Evolutionary conservation across 148 eudicot species (phyloP), one percentile per base, ranked within the genome.

Genomic region (Rheum nobile): DNA sequence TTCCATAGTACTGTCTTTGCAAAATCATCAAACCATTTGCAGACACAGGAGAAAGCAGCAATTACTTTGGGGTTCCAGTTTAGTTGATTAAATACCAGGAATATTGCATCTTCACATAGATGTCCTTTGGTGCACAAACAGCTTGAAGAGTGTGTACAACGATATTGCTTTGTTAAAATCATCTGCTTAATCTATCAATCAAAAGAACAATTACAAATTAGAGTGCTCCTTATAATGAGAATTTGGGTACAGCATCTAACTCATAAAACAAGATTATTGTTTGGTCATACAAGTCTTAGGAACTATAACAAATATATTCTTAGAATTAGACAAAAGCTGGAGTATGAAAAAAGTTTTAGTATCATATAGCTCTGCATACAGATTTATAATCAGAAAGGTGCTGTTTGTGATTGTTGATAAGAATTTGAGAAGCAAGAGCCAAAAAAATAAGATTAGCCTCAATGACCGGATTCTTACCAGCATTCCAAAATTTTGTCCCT

Each of bases 11-110:
- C 91, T 57, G 96, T 90, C 84, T 91, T 94, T 14, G 97, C 96
- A 73, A 91, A 84, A 83, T 94, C 98, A 81, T 94, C 93, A 73
- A 94, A 94, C 98, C 98, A 94, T 86, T 91, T 94, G 82, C 96
- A 94, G 31, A 77, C 86, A 77, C 91, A 87, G 29, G 97, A 94
- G 75, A 94, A 87, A 5, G 96, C 81, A 0, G 97, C 93, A 54
- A 94, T 91, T 76, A 86, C 76, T 85, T 91, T 94, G 6, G 98
- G 98, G 76, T 91, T 91, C 98, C 98, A 94, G 76, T 94, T 91
- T 35, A 86, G 61, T n/a, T 83, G 84, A 72, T 85, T 84, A 61
- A 94, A 92, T 71, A 94, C 86, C 72, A 94, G 83, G 73, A 89
- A 87, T 57, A 94, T 87, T 31, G 81, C 83, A 55, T 91, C 97